Evolutionary conservation across 2,329 filamentous ascomycete species (phyloP).

Genomic region (Xylaria sp.): DNA sequence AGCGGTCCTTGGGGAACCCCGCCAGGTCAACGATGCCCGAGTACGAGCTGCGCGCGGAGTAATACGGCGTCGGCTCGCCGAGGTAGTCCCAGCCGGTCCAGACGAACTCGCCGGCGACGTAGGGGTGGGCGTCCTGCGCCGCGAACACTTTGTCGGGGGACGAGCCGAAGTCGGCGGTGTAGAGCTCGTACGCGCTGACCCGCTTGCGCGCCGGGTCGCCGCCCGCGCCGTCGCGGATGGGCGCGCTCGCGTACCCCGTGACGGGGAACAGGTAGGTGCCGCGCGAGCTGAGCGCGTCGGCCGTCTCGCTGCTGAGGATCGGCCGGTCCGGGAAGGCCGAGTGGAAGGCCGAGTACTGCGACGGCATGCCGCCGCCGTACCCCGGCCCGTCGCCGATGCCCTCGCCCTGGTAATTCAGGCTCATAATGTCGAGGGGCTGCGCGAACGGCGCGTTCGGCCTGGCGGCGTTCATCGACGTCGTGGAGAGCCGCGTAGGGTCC

Average conservation of each 20-base stretch:
- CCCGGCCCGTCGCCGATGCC: conserved; percentile 40
- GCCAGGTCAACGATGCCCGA: conserved; percentile 60
- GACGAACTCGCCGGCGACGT: conserved; percentile 57
- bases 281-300: conserved; percentile 51
- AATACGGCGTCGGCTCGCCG: conserved; percentile 54
- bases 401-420: conserved; percentile 59
- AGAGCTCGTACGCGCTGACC: conserved; percentile 57
- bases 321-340: conserved; percentile 50
- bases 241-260: conserved; percentile 40
- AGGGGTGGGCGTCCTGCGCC: conserved; percentile 50
- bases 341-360: conserved; percentile 47
- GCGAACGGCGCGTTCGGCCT: conserved; percentile 43
- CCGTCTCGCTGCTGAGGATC: conserved; percentile 46
- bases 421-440: conserved; percentile 48
- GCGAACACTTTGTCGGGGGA: conserved; percentile 57
- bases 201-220: conserved; percentile 41
- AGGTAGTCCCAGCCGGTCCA: conserved; percentile 56
- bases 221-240: conserved; percentile 43
- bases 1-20: conserved; percentile 58
- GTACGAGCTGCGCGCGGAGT: conserved; percentile 52
- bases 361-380: conserved; percentile 24
- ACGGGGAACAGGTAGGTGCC: conserved; percentile 59
- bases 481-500: conserved; percentile 49
- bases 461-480: conserved; percentile 51
- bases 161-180: conserved; percentile 49